phyloP scores from a whole-genome alignment of 2,329 filamentous ascomycete species.

The Pseudogymnoascus sp. region DNA sequence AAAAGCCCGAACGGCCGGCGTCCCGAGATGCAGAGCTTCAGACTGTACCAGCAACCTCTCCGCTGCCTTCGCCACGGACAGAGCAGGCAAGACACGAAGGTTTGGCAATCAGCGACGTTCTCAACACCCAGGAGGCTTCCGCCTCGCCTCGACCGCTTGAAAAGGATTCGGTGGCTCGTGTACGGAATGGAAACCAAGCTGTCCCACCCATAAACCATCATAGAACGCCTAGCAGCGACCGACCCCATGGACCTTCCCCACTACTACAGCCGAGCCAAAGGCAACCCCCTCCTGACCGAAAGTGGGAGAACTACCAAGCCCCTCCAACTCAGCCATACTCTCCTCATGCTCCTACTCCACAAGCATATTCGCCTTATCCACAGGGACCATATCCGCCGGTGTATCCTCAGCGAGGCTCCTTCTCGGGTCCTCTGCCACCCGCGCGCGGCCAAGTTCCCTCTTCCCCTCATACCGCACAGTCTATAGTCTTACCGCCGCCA shows the following conservation, averaged over 20 bases:
- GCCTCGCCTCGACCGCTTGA: background rate
- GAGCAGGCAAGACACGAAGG: slow-evolving; percentile 19
- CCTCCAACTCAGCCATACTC: slow-evolving; percentile 15
- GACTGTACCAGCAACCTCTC: background rate
- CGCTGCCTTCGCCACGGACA: slow-evolving; percentile 12
- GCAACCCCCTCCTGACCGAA: slow-evolving; percentile 13
- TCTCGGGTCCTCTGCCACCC: slow-evolving; percentile 23
- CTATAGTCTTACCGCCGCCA: slow-evolving; percentile 23
- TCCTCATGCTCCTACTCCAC: slow-evolving; percentile 14
- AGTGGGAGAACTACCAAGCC: slow-evolving; percentile 25
- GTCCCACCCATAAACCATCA: slow-evolving; percentile 10
- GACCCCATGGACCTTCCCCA: slow-evolving; percentile 20
- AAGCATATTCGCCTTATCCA: slow-evolving; percentile 15
- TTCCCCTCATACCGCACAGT: slow-evolving; percentile 23
- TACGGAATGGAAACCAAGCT: slow-evolving; percentile 12
- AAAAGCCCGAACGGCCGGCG: background rate
- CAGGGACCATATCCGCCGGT: slow-evolving; percentile 4
- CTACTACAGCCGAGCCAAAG: slow-evolving; percentile 21
- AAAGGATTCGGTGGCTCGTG: slow-evolving; percentile 7
- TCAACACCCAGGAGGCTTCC: slow-evolving; percentile 16
- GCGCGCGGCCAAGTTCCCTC: slow-evolving; percentile 27
- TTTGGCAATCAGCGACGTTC: slow-evolving; percentile 22
- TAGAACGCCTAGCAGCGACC: slow-evolving; percentile 11
- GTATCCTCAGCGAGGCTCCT: slow-evolving; percentile 18
- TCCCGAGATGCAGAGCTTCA: background rate